A percentile compares a stretch with the other conserved stretches of the same genome.
phyloP scores from a whole-genome alignment of 2,329 filamentous ascomycete species.

The Alternaria atra region DNA sequence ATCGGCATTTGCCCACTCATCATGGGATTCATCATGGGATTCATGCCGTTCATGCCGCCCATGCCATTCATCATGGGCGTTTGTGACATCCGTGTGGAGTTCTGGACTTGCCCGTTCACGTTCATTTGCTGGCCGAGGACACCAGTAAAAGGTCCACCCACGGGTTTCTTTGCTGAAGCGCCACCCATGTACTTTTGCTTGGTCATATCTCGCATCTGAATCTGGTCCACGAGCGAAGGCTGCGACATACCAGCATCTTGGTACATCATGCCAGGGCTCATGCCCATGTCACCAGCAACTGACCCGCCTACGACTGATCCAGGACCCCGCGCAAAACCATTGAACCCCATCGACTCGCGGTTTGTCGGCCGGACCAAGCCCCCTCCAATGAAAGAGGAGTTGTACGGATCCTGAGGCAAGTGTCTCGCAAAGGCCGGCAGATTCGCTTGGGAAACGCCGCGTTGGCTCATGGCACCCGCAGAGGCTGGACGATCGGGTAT shows the following conservation, averaged over 20 bases:
- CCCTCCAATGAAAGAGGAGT: conserved; percentile 42
- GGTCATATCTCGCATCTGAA: conserved; percentile 48
- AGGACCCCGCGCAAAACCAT: conserved; percentile 44
- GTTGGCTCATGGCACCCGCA: conserved; percentile 36
- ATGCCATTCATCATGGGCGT: conserved; percentile 41
- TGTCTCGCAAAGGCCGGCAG: conserved; percentile 49
- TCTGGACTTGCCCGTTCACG: conserved; percentile 26
- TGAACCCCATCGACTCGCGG: conserved; percentile 51
- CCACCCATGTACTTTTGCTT: conserved; percentile 51
- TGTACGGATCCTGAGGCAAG: conserved; percentile 48
- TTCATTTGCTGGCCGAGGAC: conserved; percentile 48
- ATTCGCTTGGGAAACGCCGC: conserved; percentile 26
- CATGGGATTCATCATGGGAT: conserved; percentile 36
- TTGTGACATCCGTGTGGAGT: conserved; percentile 38
- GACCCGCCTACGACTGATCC: conserved; percentile 48
- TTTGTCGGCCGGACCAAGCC: conserved; percentile 45
- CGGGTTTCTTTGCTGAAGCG: conserved; percentile 43
- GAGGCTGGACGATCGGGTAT: conserved; percentile 49
- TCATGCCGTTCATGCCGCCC: conserved; percentile 19
- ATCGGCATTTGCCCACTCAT: conserved; percentile 40
- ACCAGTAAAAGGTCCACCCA: conserved; percentile 47
- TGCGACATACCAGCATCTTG: conserved; percentile 42
- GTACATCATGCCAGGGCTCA: conserved; percentile 36
- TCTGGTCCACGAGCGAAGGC: conserved; percentile 49
- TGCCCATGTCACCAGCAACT: conserved; percentile 27